A percentile compares a stretch with the other conserved stretches of the same genome.
Conservation (phyloP, 345 rosid genomes). For the Viola odorata region DNA sequence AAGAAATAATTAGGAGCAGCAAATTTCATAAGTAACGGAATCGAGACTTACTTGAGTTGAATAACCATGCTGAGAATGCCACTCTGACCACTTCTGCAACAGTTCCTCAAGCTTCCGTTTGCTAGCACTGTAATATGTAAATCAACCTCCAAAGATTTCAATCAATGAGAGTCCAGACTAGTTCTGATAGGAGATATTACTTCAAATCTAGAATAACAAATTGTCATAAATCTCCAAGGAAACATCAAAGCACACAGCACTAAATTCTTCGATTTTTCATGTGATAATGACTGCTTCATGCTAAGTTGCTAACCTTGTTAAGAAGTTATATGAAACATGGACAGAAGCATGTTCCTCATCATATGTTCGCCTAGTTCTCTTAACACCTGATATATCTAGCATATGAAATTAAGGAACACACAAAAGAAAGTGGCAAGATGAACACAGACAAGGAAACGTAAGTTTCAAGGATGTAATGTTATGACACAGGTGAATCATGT, state of each 20-base stretch:
- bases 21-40: not conserved
- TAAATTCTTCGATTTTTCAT: constrained; percentile 3
- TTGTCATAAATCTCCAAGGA: constrained; percentile 3
- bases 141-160: constrained; percentile 11
- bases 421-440: constrained; percentile 12
- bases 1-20: not conserved
- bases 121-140: constrained; percentile 57
- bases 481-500: no score
- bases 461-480: not conserved
- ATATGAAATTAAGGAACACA: constrained; percentile 47
- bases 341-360: constrained; percentile 65
- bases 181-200: constrained; percentile 2
- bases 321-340: constrained; percentile 56
- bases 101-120: constrained; percentile 74
- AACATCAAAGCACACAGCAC: constrained; percentile 11
- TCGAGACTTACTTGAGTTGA: constrained; percentile 39
- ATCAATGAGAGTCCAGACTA: constrained; percentile 10
- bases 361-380: constrained; percentile 53
- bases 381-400: constrained; percentile 59
- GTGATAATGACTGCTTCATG: constrained; percentile 11
- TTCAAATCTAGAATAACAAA: constrained; percentile 2
- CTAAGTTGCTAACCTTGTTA: constrained; percentile 91
- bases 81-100: constrained; percentile 86
- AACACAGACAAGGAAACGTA: not conserved
- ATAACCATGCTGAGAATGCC: constrained; percentile 65